Evolutionary conservation across 2,329 filamentous ascomycete genomes (phyloP).

Genomic region (Phaeophleospora eucalypticola): DNA sequence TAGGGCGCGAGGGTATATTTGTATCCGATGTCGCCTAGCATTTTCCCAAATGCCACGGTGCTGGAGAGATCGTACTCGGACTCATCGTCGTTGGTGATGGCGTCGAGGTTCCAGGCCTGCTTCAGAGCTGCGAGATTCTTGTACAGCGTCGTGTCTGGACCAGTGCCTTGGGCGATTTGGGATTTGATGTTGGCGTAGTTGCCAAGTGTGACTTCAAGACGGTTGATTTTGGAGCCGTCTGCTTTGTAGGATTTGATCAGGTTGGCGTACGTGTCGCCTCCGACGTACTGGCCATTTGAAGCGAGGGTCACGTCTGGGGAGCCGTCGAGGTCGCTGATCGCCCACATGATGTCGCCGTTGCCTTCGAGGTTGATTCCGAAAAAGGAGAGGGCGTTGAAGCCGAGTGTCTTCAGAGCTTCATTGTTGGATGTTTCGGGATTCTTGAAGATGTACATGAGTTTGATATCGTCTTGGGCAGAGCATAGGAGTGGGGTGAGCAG

Average conservation of each 20-base stretch:
- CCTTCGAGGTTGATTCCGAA: constrained; percentile 1
- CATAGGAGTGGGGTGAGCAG: no score
- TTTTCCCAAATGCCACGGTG: neutral
- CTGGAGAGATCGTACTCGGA: constrained; percentile 3
- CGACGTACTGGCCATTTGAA: constrained; percentile 57
- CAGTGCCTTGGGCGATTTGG: neutral
- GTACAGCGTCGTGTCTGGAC: neutral
- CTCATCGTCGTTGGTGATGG: constrained; percentile 9
- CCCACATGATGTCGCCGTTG: constrained; percentile 3
- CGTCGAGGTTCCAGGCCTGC: constrained; percentile 2
- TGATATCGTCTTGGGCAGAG: constrained; percentile 1
- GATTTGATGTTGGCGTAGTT: neutral
- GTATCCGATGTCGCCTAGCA: constrained; percentile 4
- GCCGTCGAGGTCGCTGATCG: neutral
- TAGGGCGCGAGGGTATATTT: constrained; percentile 3
- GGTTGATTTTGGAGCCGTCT: constrained; percentile 63
- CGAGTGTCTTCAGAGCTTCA: constrained; percentile 1
- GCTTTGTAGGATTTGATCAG: constrained; percentile 74
- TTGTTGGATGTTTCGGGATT: constrained; percentile 1
- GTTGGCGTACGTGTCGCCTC: constrained; percentile 73
- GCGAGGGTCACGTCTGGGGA: constrained; percentile 2
- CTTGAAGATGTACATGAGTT: constrained; percentile 5
- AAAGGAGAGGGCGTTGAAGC: constrained; percentile 3
- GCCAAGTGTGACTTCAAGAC: constrained; percentile 1
- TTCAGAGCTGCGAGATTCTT: constrained; percentile 2